phyloP scores from a whole-genome alignment of 257 asterid species.

The Schizonepeta tenuifolia region DNA sequence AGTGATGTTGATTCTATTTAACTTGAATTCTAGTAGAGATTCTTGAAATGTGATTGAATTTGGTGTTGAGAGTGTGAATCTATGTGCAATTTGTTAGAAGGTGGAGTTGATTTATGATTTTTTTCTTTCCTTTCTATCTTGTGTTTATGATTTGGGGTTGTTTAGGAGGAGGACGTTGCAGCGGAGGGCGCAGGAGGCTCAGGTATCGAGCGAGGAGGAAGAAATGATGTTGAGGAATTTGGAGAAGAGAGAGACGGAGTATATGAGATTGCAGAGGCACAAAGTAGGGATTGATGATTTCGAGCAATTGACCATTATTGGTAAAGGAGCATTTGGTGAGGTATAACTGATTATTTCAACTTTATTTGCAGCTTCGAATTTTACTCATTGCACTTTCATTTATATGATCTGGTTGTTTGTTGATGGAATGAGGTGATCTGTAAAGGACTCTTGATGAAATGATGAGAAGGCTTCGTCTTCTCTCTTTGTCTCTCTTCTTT shows the following conservation, averaged over 20 bases:
- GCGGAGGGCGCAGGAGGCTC: slow-evolving; percentile 83
- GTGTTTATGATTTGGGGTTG: not conserved
- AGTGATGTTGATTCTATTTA: slow-evolving; percentile 21
- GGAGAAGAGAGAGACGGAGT: slow-evolving; percentile 93
- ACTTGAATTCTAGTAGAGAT: slow-evolving; percentile 8
- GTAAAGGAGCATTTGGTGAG: slow-evolving; percentile 98
- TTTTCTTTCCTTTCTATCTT: not conserved
- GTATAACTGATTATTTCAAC: slow-evolving; percentile 35
- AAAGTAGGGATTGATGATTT: slow-evolving; percentile 97
- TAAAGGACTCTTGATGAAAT: slow-evolving; percentile 1
- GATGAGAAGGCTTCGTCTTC: not conserved
- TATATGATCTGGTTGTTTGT: not conserved
- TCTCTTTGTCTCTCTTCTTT: not conserved
- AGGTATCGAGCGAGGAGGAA: slow-evolving; percentile 83
- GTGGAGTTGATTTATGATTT: slow-evolving; percentile 1
- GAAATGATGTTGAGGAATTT: slow-evolving; percentile 86
- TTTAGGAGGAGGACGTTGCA: slow-evolving; percentile 90
- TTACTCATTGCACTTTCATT: slow-evolving; percentile 8
- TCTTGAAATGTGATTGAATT: slow-evolving; percentile 4
- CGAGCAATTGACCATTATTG: slow-evolving; percentile 85
- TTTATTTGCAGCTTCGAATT: slow-evolving; percentile 6
- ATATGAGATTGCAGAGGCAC: slow-evolving; percentile 98
- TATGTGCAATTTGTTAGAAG: slow-evolving; percentile 10
- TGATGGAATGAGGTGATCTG: not conserved
- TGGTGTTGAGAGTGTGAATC: slow-evolving; percentile 12